Evolutionary conservation across 192 early-diverging fungal species (phyloP), one percentile per base, ranked within the genome.

Genomic region (Chytriomyces hyalinus): DNA sequence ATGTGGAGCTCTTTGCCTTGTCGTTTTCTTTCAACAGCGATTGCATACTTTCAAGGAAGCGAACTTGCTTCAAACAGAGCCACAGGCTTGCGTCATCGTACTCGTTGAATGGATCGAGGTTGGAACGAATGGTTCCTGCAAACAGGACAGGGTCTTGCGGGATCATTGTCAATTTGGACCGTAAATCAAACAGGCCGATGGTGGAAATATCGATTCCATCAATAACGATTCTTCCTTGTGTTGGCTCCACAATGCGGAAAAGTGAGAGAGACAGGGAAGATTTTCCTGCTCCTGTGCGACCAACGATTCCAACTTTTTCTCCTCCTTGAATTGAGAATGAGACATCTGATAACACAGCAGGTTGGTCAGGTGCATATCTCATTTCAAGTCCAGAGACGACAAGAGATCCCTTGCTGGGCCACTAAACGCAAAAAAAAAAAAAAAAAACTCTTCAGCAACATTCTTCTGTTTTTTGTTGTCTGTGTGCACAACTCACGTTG

Each of bases 261-360:
- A 95, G 82, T 0, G 89, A 86, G 60, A 93, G 79, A 24, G 87
- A 83, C n/a, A 95, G 78, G 3, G 93, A 88, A 3, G 90, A 89
- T 74, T 95, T 95, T 22, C 93, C 93, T 13, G 93, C 93, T 45
- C 94, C 96, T 28, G 91, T 94, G 49, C 91, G 83, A 3, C 86
- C 85, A 66, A 77, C 80, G 26, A 85, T 78, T 61, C 82, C 73
- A 11, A 79, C 76, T 50, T 70, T 83, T 82, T 92, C 84, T 7
- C 89, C 86, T n/a, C 92, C 89, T 4, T 80, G 78, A 26, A 93
- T 84, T 1, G 76, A 57, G 66, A 97, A 92, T 15, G 88, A 90
- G 6, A 99, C 73, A 59, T 89, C 81, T 26, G 89, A 85, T 11
- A 99, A 85, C 8, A 96, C 92, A 53, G 78, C 53, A 15, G 73